phyloP scores from a whole-genome alignment of 805 yeast species.

The Priceomyces haplophilus region DNA sequence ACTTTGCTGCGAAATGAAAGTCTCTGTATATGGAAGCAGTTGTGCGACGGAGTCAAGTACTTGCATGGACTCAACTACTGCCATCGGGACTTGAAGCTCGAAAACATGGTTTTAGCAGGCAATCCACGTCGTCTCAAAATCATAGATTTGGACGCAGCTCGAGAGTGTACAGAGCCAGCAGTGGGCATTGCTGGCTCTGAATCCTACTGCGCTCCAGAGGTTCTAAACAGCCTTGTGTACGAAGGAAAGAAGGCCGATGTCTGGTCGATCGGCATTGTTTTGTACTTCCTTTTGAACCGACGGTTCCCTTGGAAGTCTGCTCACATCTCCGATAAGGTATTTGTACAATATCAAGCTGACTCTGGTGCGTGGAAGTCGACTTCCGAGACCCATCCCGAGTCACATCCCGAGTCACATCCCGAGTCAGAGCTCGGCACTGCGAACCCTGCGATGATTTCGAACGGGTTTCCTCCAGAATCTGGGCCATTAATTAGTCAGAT shows the following conservation, averaged over 20 bases:
- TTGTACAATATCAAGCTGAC: slow-evolving; percentile 7
- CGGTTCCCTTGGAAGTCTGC: slow-evolving; percentile 52
- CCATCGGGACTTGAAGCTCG: slow-evolving; percentile 52
- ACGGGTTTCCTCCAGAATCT: slow-evolving; percentile 9
- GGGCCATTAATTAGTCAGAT: slow-evolving; percentile 8
- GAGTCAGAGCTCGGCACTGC: slow-evolving; percentile 3
- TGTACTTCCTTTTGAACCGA: slow-evolving; percentile 27
- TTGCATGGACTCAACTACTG: slow-evolving; percentile 37
- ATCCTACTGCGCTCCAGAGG: slow-evolving; percentile 48
- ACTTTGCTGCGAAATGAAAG: slow-evolving; percentile 10
- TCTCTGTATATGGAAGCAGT: slow-evolving; percentile 40
- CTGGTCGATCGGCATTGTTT: slow-evolving; percentile 50
- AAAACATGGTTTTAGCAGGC: slow-evolving; percentile 38
- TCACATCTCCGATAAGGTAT: slow-evolving; percentile 25
- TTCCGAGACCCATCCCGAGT: no score
- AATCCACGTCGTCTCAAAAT: slow-evolving; percentile 33
- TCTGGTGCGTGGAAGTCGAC: neutral
- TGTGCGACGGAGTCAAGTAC: slow-evolving; percentile 34
- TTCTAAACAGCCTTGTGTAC: slow-evolving; percentile 32
- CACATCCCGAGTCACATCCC: neutral
- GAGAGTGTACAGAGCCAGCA: slow-evolving; percentile 14
- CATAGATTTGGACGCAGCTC: slow-evolving; percentile 42
- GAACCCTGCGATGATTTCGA: slow-evolving; percentile 5
- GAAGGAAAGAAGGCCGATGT: slow-evolving; percentile 42
- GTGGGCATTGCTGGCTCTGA: slow-evolving; percentile 50